Base-by-base conservation (phyloP, 495 filamentous ascomycete genomes). In the Hypoxylon subgilvum region DNA sequence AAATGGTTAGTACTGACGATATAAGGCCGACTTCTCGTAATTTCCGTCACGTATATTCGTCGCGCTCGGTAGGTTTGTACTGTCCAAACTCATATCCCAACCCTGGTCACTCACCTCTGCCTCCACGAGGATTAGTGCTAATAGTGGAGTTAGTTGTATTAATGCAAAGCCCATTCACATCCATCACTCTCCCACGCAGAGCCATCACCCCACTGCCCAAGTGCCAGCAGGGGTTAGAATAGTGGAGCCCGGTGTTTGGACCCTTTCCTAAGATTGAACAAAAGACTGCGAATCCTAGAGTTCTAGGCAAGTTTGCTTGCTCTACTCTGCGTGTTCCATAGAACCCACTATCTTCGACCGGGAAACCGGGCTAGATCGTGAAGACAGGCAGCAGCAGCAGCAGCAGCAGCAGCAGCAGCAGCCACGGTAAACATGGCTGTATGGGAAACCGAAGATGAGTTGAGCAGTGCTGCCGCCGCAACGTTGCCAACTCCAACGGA, bases 401-500 rank as follows among this genome's bases (percentile, higher is more conserved):
- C 18, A 52, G 28, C 35, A 46, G 71, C 34, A 17, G 8, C 9
- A 38, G 31, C 9, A 34, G 31, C 31, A 34, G 7, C 9, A 38
- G 8, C 34, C 4, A 14, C 14, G 49, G 35, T 25, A 46, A 73
- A 52, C 18, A 80, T 82, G 77, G 68, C 70, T 44, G 71, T 71
- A 21, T 80, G 80, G 79, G 78, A 82, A 64, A 82, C 78, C n/a
- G 81, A 82, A 47, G 76, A 82, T 52, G 82, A 84, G 71, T 72
- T 78, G 66, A 74, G 64, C 50, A 70, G 61, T 55, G 72, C 76
- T 61, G 72, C 79, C 39, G 75, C 71, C 53, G 69, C 71, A 27
- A 68, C 79, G 17, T 73, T 92, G 25, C 86, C 90, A 23, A 84
- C 86, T 38, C 88, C 88, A 14, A 77, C 82, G 16, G 83, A 85